A percentile compares a stretch with the other conserved stretches of the same genome.
These are phyloP conservation scores for Metschnikowia colocasiae DNA, from an alignment of 805 yeast species.

Conservation along the genomic window DNA sequence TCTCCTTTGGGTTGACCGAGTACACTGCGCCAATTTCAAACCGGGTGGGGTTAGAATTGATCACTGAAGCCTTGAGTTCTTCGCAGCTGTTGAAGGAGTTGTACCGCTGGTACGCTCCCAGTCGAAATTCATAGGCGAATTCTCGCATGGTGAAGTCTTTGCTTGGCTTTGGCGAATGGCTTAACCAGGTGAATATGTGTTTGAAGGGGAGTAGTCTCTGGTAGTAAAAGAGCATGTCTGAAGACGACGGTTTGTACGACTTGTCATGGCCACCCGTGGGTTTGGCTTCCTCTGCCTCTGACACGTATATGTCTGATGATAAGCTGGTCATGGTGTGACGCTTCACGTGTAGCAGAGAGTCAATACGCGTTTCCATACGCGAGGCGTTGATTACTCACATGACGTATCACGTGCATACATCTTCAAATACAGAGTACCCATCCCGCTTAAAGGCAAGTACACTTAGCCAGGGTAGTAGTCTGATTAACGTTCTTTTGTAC, in stretches of 20 bases:
- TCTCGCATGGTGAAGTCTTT: constrained; percentile 84
- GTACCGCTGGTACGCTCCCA: constrained; percentile 89
- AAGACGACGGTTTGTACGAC: constrained; percentile 37
- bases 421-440: too few species aligned
- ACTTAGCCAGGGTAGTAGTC: background rate
- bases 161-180: constrained; percentile 74
- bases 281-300: constrained; percentile 2
- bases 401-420: background rate
- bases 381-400: background rate
- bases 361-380: constrained; percentile 1
- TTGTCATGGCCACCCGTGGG: constrained; percentile 4
- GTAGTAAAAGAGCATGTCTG: constrained; percentile 73
- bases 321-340: background rate
- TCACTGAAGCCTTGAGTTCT: constrained; percentile 76
- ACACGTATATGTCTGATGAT: constrained; percentile 2
- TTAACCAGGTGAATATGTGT: constrained; percentile 81
- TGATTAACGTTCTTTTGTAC: background rate
- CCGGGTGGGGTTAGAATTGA: constrained; percentile 74
- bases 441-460: background rate
- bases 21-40: constrained; percentile 95
- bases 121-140: constrained; percentile 83
- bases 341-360: background rate
- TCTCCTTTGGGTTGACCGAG: constrained; percentile 79
- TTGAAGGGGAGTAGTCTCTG: constrained; percentile 71
- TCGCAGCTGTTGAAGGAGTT: constrained; percentile 64